Conservation (phyloP, 169 alveolate genomes). For the Plasmodium berghei region DNA sequence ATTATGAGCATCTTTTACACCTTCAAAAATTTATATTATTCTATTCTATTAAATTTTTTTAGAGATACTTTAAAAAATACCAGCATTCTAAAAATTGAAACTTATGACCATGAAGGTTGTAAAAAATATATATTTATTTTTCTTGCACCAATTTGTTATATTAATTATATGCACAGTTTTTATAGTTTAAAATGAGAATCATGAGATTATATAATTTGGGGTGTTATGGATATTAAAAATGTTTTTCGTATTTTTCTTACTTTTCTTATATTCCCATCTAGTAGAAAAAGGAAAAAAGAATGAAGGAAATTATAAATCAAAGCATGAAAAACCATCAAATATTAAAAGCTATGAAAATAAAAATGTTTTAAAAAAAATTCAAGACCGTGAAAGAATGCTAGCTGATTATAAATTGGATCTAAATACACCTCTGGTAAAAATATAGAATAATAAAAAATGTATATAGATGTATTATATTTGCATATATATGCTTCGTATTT, state of each 20-base stretch:
- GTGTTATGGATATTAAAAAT: too few relatives aligned
- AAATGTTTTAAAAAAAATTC: constrained; percentile 13
- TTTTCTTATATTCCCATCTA: background rate
- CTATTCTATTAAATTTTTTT: background rate
- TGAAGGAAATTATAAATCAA: constrained; percentile 2
- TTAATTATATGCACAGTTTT: too few relatives aligned
- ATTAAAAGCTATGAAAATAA: constrained; percentile 22
- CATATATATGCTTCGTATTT: background rate
- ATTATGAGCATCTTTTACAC: too few relatives aligned
- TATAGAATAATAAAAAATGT: constrained; percentile 6
- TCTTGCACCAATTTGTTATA: too few relatives aligned
- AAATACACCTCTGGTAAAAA: constrained; percentile 15
- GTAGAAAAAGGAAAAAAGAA: constrained; percentile 27
- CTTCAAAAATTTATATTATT: too few relatives aligned
- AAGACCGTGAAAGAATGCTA: background rate
- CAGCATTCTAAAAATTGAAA: constrained; percentile 14
- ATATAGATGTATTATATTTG: background rate
- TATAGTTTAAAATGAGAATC: too few relatives aligned
- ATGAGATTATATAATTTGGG: too few relatives aligned
- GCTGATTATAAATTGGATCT: constrained; percentile 20
- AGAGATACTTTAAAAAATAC: constrained; percentile 18
- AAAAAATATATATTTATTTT: too few relatives aligned
- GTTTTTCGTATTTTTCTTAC: too few relatives aligned
- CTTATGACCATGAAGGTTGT: constrained; percentile 37
- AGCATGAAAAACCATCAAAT: constrained; percentile 13